Base-by-base conservation (phyloP, 768 basidiomycete species). In the Auriscalpium orientale region DNA sequence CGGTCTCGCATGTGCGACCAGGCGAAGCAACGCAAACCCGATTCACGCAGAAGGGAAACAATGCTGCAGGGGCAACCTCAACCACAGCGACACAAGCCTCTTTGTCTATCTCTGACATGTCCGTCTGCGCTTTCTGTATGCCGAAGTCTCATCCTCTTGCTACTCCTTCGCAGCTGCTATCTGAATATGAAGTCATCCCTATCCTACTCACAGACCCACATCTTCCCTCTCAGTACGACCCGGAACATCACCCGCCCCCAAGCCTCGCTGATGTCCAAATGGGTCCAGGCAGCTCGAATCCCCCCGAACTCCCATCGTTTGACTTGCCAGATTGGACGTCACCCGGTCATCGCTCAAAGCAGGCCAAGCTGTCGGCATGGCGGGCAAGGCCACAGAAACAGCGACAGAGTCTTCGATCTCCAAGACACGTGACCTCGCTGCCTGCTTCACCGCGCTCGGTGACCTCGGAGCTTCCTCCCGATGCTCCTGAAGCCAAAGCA, bases 141-240 rank as follows among this genome's bases (percentile, higher is more conserved):
- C 58, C 64, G 16, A 21, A 40, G 12, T 5, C 28, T 4, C 28
- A 28, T 28, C 28, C 28, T 28, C 28, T 28, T 28, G 28, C 28
- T 28, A 7, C 28, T 28, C 28, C 28, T 28, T 28, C 28, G 7
- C 28, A 28, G 7, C 28, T 28, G 28, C 28, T 7, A 22, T 10
- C 28, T 21, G 64, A 64, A 20, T 52, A 74, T 47, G 57, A 62
- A 18, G 79, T 83, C 22, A 76, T 78, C 13, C 92, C 92, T 12
- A 70, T 95, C 46, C 64, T 95, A 16, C 79, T 93, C 49, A 84
- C 83, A 10, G 93, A 95, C 64, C 77, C 76, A n/a, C 69, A 81
- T 58, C 79, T 95, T 16, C 66, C 74, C 13, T 69, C 69, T 7
- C 87, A 89, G 58, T 87, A 88, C 67, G 60, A 74, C 37, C 51